Conservation (phyloP, 1,284 basidiomycete genomes). For the Moniliella sp. region DNA sequence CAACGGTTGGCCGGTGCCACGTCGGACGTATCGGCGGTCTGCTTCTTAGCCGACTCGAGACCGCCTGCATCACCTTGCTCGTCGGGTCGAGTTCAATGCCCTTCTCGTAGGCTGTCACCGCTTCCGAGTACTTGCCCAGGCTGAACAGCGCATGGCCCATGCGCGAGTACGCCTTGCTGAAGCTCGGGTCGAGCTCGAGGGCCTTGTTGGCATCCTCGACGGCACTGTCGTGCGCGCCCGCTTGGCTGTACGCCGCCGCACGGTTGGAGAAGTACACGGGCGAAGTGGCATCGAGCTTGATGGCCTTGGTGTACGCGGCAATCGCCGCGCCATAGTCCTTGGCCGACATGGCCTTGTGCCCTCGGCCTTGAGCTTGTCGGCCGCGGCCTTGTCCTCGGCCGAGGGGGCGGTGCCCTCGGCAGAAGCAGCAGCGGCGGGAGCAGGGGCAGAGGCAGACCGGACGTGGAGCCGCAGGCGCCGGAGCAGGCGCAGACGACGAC, state of each 20-base stretch:
- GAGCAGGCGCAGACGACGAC: background rate
- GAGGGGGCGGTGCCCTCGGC: constrained; percentile 37
- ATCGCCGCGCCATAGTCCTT: constrained; percentile 80
- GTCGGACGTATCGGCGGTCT: constrained; percentile 36
- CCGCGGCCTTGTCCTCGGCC: constrained; percentile 47
- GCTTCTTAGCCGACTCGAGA: constrained; percentile 49
- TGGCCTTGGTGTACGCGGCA: constrained; percentile 57
- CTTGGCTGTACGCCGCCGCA: constrained; percentile 64
- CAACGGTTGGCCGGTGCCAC: constrained; percentile 27
- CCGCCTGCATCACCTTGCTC: constrained; percentile 64
- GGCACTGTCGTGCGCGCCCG: constrained; percentile 62
- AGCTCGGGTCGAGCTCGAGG: constrained; percentile 61
- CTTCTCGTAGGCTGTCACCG: constrained; percentile 63
- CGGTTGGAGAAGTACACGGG: constrained; percentile 32
- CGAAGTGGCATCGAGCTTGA: constrained; percentile 49
- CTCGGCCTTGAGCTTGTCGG: constrained; percentile 50
- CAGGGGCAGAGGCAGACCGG: background rate
- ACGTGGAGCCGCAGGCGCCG: background rate
- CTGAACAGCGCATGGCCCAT: constrained; percentile 87
- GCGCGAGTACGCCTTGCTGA: constrained; percentile 77
- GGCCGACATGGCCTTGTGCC: constrained; percentile 82
- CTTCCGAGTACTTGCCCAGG: constrained; percentile 54
- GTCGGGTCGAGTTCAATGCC: constrained; percentile 65
- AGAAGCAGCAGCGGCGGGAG: background rate
- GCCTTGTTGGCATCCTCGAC: constrained; percentile 72